Evolutionary conservation across 106 monocot species (phyloP).

Genomic region (Dendrobium catenatum): DNA sequence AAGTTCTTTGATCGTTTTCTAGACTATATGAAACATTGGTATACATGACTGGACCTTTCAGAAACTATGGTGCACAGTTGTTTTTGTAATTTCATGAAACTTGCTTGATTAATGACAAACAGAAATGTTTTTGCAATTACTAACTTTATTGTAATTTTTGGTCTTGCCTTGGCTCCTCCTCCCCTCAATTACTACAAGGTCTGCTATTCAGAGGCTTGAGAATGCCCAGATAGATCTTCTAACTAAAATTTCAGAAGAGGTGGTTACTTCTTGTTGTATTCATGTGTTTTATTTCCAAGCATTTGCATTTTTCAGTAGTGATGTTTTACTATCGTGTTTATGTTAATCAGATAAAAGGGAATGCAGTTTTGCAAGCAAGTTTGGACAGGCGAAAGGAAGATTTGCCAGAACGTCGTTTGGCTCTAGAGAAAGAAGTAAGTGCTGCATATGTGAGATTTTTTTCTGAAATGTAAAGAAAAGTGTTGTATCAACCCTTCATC

Average conservation of each 20-base stretch:
- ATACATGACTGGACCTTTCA: background rate
- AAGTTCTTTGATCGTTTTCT: background rate
- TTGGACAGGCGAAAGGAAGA: conserved; percentile 58
- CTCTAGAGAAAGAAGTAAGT: conserved; percentile 84
- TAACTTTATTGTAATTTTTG: background rate
- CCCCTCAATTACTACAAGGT: conserved; percentile 18
- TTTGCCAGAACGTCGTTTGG: conserved; percentile 45
- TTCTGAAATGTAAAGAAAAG: background rate
- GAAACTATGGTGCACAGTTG: background rate
- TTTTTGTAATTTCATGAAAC: background rate
- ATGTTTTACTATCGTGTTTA: conserved; percentile 3
- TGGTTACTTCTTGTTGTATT: conserved; percentile 12
- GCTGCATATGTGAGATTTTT: background rate
- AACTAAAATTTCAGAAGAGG: conserved; percentile 74
- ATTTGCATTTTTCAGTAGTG: background rate
- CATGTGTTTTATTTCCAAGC: background rate
- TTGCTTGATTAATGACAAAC: background rate
- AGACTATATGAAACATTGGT: background rate
- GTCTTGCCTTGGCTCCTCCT: background rate
- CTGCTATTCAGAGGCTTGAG: conserved; percentile 67
- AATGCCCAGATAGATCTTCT: conserved; percentile 60
- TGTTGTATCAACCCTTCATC: background rate
- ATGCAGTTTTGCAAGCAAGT: conserved; percentile 47
- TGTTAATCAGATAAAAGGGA: conserved; percentile 60
- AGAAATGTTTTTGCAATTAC: background rate